Base-by-base conservation (phyloP, 129 eudicot genomes). In the Cynara cardunculus region DNA sequence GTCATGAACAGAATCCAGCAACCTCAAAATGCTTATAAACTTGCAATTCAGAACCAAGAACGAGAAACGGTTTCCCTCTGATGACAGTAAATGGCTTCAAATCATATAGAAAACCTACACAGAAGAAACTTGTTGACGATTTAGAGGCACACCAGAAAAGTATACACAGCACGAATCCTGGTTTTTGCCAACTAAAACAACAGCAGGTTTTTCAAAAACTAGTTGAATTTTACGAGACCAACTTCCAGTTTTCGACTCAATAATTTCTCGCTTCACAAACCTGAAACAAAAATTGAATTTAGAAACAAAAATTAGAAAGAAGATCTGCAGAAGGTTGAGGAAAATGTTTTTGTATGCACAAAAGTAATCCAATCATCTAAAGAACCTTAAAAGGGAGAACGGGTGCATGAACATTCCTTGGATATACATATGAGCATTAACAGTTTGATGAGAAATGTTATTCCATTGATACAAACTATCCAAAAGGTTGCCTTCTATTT, bases 141-240 rank as follows among this genome's bases (percentile, higher is more conserved):
- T 14, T 18, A 14, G 21, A 21, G 7, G 21, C 62, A 13, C 39
- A 18, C 19, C 19, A 41, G 7, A 34, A 28, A 8, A 71, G 13
- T 71, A 71, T 35, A 34, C 75, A 71, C 75, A 71, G 13, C 56
- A 71, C 8, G 53, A 32, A 32, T 34, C 27, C 26, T 1, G 53
- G 53, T 9, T 41, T 37, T 41, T 12, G 53, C 53, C 69, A 21
- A 56, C 27, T 16, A 24, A 49, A 22, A 16, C 78, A 30, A 72
- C 7, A 69, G 61, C 14, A 34, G 3, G 59, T 31, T 35, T 39
- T 72, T 31, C 44, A 14, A 4, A 4, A 13, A 59, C 13, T 72
- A 59, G 28, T 67, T 14, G 37, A 24, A 27, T 30, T 79, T 46
- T 46, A 79, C 82, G 46, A 37, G 61, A 14, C 78, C 31, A 80